Evolutionary conservation across 768 basidiomycete species (phyloP), one percentile per base, ranked within the genome.

Genomic region (Cystofilobasidium ferigula): DNA sequence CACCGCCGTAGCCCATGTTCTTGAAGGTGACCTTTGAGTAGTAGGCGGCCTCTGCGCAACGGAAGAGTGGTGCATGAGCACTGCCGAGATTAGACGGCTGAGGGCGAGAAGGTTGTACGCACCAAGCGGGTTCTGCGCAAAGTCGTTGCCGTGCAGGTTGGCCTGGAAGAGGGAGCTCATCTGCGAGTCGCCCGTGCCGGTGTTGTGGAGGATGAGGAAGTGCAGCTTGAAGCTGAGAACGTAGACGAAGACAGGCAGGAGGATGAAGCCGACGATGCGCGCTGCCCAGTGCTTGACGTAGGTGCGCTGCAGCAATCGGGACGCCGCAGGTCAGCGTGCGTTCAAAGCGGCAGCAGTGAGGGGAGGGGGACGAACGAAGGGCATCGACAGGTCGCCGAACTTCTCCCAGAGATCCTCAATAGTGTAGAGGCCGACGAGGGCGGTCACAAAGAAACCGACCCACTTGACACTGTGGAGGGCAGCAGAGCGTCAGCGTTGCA

Each of bases 121-220:
- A 88, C 88, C 87, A 2, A 95, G 83, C 16, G 95, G 95, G 71
- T 92, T 92, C 71, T 79, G 78, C n/a, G 84, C 77, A 76, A 97
- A 98, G 74, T 95, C 90, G 73, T 97, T 99, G 20, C 95, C 95
- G 38, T 83, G 81, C 2, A 99, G 82, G 71, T 95, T 90, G 30
- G 95, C 94, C 76, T 99, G 95, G 83, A 99, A 99, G 24, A 98
- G 80, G 10, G 91, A 95, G 74, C 88, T 90, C 94, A 99, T 99
- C 75, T 98, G 94, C 1, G 94, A 87, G 73, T 99, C 94, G 20
- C 94, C 95, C 26, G 95, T 89, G 43, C 94, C 94, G 18, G 89
- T 87, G 69, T 91, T 89, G 74, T 89, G 93, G 59, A 99, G 80
- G 69, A 99, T 82, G 75, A 97, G 74, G 79, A 99, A 99, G 76